Conservation (phyloP, 805 yeast genomes). For the Hanseniaspora clermontiae region DNA sequence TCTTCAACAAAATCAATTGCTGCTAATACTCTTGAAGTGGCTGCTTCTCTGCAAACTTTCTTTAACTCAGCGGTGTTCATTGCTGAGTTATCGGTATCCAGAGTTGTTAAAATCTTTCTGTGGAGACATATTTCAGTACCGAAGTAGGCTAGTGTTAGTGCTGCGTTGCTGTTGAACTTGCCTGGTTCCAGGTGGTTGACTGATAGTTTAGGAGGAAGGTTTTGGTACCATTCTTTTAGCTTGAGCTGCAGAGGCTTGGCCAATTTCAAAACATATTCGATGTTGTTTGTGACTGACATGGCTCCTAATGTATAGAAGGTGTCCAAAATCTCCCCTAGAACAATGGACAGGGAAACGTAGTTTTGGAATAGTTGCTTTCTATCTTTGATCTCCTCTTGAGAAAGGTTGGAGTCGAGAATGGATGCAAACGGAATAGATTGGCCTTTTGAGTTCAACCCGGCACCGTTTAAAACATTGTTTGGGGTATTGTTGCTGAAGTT, state of each 20-base stretch:
- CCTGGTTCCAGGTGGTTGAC: conserved; percentile 50
- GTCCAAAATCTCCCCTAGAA: conserved; percentile 58
- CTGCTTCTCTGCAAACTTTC: conserved; percentile 71
- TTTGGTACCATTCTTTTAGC: conserved; percentile 65
- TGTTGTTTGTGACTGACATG: conserved; percentile 39
- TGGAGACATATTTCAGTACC: conserved; percentile 83
- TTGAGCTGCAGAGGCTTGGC: conserved; percentile 75
- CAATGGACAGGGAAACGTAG: conserved; percentile 51
- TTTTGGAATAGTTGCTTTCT: conserved; percentile 60
- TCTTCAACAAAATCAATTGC: conserved; percentile 68
- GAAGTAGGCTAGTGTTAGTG: conserved; percentile 71
- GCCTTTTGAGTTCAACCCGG: conserved; percentile 7
- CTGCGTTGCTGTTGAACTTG: conserved; percentile 60
- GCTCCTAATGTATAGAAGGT: conserved; percentile 63
- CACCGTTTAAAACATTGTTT: conserved; percentile 7
- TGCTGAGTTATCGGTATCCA: conserved; percentile 25
- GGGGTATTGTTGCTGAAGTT: conserved; percentile 5
- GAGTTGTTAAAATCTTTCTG: conserved; percentile 53
- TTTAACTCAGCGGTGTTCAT: conserved; percentile 39
- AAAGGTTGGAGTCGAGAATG: conserved; percentile 23
- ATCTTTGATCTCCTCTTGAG: conserved; percentile 47
- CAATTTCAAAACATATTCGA: conserved; percentile 53
- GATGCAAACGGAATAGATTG: conserved; percentile 14
- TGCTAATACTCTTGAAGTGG: conserved; percentile 66
- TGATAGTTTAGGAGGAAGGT: conserved; percentile 50